Evolutionary conservation across 345 rosid genomes (phyloP).

Genomic region (Bretschneidera sinensis): DNA sequence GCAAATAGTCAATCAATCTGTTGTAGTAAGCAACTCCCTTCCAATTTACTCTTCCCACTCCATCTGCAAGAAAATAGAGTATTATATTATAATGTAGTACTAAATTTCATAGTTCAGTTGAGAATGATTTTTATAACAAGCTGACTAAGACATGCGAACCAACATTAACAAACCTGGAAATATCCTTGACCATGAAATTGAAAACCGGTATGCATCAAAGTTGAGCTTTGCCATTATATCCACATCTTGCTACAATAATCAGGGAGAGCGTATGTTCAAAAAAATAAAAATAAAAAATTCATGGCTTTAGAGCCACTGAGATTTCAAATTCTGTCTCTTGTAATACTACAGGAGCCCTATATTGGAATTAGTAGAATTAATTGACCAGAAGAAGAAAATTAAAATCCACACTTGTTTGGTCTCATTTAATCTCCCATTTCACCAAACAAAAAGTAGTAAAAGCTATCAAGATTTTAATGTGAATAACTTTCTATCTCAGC

Average conservation of each 20-base stretch:
- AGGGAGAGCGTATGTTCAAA: background rate
- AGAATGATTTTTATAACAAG: background rate
- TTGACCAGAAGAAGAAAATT: too few relatives aligned
- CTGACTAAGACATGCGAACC: background rate
- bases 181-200: slow-evolving; percentile 75
- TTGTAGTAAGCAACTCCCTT: slow-evolving; percentile 59
- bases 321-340: too few relatives aligned
- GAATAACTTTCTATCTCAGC: too few relatives aligned
- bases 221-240: slow-evolving; percentile 48
- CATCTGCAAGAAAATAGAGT: slow-evolving; percentile 29
- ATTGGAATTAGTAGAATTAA: too few relatives aligned
- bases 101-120: background rate
- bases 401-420: too few relatives aligned
- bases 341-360: too few relatives aligned
- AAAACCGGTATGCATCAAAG: slow-evolving; percentile 69
- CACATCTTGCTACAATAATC: slow-evolving; percentile 47
- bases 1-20: slow-evolving; percentile 42
- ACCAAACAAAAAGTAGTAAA: too few relatives aligned
- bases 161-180: slow-evolving; percentile 40
- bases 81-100: too few relatives aligned
- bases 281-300: too few relatives aligned
- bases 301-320: too few relatives aligned
- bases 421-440: too few relatives aligned
- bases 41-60: slow-evolving; percentile 51
- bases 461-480: too few relatives aligned